Evolutionary conservation across 176 grass and related monocot species (phyloP).

Genomic region (Phragmites australis): DNA sequence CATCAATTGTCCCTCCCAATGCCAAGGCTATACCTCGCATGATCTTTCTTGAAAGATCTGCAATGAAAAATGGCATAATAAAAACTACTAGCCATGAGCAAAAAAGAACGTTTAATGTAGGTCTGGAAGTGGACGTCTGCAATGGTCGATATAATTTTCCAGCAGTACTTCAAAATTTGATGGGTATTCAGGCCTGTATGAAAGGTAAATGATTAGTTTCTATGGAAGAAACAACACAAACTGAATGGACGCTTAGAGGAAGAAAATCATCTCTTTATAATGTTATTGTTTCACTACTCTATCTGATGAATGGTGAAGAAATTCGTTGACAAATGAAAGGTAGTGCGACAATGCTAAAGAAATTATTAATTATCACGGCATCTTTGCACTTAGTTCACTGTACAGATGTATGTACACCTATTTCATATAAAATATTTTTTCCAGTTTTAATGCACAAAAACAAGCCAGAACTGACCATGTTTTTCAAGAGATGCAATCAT

Average conservation of each 20-base stretch:
- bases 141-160: constrained; percentile 70
- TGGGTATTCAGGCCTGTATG: constrained; percentile 75
- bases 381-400: neutral
- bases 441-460: neutral
- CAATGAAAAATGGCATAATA: constrained; percentile 7
- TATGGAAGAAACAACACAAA: neutral
- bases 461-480: neutral
- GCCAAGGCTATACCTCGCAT: constrained; percentile 92
- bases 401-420: neutral
- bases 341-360: neutral
- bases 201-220: neutral
- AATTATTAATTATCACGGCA: neutral
- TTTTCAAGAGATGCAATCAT: neutral
- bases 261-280: neutral
- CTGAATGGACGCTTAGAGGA: neutral
- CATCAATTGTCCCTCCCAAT: constrained; percentile 64
- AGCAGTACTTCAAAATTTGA: constrained; percentile 66
- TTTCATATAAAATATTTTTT: neutral
- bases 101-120: constrained; percentile 21
- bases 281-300: neutral
- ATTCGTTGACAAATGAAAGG: neutral
- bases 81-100: neutral
- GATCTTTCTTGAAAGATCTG: constrained; percentile 95
- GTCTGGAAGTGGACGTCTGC: constrained; percentile 51
- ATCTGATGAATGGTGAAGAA: neutral